These are phyloP conservation scores for Benincasa hispida DNA, from an alignment of 306 rosid genomes.

Conservation along the genomic window DNA sequence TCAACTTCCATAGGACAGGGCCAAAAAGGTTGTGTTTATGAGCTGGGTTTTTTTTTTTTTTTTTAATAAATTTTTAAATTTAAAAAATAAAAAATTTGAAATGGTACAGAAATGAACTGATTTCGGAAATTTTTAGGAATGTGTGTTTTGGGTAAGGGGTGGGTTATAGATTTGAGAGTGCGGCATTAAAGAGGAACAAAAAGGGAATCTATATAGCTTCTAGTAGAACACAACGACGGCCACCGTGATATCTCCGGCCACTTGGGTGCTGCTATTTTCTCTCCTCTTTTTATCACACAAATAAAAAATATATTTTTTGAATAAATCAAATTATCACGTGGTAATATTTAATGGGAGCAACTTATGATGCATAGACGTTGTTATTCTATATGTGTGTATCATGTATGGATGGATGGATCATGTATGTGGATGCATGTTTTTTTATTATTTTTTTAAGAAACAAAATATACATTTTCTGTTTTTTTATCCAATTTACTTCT, in stretches of 20 bases:
- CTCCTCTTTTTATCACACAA: too few species aligned
- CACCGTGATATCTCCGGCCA: not conserved
- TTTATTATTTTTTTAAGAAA: too few species aligned
- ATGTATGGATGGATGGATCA: too few species aligned
- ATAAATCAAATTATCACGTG: too few species aligned
- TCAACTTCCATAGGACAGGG: constrained; percentile 6
- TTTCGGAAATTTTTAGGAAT: not conserved
- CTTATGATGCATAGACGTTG: too few species aligned
- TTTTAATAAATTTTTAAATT: too few species aligned
- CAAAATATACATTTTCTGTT: too few species aligned
- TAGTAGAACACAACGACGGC: not conserved
- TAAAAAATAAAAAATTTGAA: not conserved
- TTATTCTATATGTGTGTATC: too few species aligned
- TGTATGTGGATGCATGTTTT: too few species aligned
- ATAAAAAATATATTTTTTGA: too few species aligned
- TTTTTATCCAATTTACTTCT: too few species aligned
- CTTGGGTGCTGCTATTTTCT: not conserved
- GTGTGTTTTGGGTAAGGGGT: not conserved
- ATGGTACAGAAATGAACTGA: not conserved
- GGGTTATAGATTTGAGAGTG: not conserved
- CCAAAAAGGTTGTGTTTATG: not conserved
- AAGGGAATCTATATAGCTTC: not conserved
- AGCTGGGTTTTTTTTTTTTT: not conserved
- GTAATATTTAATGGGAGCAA: too few species aligned
- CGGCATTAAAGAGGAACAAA: not conserved